Percentiles rank a stretch among this genome's conserved stretches.
Conservation (phyloP, 2,329 filamentous ascomycete genomes). For the Cytospora paraplurivora region DNA sequence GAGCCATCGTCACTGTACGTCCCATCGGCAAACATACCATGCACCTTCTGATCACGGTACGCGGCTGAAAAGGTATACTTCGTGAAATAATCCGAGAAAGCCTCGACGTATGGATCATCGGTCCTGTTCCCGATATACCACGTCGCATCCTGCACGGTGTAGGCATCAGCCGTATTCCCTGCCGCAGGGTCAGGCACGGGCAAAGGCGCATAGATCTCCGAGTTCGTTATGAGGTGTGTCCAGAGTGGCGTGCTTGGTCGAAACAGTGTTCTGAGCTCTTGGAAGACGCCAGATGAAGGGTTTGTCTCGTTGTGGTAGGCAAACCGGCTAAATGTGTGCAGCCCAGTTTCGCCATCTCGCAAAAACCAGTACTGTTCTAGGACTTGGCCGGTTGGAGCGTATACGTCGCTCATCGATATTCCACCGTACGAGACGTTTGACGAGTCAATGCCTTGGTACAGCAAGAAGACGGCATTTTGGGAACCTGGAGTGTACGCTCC, state of each 20-base stretch:
- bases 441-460: slow-evolving; percentile 54
- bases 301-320: slow-evolving; percentile 60
- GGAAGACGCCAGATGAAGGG: slow-evolving; percentile 58
- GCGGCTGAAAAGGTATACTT: slow-evolving; percentile 65
- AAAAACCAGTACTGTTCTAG: slow-evolving; percentile 69
- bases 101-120: slow-evolving; percentile 55
- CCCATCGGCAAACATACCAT: slow-evolving; percentile 50
- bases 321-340: slow-evolving; percentile 63
- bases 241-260: slow-evolving; percentile 61
- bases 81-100: slow-evolving; percentile 64
- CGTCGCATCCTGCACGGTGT: slow-evolving; percentile 62
- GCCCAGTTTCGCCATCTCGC: slow-evolving; percentile 61
- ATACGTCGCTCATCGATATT: slow-evolving; percentile 61
- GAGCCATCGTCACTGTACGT: slow-evolving; percentile 49
- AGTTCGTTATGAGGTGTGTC: slow-evolving; percentile 64
- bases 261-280: slow-evolving; percentile 64
- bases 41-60: slow-evolving; percentile 60
- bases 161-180: slow-evolving; percentile 45
- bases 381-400: slow-evolving; percentile 57
- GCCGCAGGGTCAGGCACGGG: slow-evolving; percentile 43
- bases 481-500: slow-evolving; percentile 61
- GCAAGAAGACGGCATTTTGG: slow-evolving; percentile 49
- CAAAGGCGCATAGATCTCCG: slow-evolving; percentile 55
- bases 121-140: slow-evolving; percentile 60
- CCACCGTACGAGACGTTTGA: slow-evolving; percentile 57